Evolutionary conservation across 768 basidiomycete species (phyloP).

Genomic region (Kwoniella sp.): DNA sequence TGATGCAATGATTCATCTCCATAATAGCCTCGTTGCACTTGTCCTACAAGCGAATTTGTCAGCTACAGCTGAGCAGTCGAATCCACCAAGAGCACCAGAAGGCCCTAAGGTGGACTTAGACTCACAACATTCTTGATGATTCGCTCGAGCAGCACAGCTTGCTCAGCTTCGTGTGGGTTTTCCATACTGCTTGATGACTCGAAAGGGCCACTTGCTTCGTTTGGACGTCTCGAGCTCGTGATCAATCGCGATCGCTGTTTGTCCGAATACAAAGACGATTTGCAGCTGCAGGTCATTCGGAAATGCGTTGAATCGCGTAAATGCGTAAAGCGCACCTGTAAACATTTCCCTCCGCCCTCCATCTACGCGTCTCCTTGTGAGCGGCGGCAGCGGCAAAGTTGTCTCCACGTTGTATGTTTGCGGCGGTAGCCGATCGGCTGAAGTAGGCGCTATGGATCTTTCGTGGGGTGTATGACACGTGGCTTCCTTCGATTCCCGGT

Average conservation of each 20-base stretch:
- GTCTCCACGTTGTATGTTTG: too few species aligned
- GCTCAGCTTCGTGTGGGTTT: conserved; percentile 90
- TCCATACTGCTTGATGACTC: conserved; percentile 66
- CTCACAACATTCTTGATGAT: conserved; percentile 86
- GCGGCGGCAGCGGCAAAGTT: background rate
- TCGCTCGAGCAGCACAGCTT: conserved; percentile 84
- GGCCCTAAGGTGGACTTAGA: too few species aligned
- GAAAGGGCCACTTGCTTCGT: too few species aligned
- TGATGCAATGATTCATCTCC: conserved; percentile 84
- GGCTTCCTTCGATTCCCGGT: conserved; percentile 1
- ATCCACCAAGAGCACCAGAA: too few species aligned
- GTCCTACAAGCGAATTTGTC: conserved; percentile 60
- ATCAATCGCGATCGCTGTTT: too few species aligned
- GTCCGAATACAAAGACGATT: too few species aligned
- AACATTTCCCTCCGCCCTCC: background rate
- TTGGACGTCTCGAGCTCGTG: too few species aligned
- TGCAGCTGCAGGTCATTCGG: background rate
- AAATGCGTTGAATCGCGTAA: background rate
- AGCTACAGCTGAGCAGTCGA: too few species aligned
- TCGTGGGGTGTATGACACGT: background rate
- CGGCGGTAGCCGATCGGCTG: too few species aligned
- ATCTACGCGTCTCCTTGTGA: background rate
- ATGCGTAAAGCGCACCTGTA: background rate
- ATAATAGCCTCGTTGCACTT: conserved; percentile 89
- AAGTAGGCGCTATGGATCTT: background rate